Evolutionary conservation across 495 filamentous ascomycete species (phyloP), one percentile per base, ranked within the genome.

Genomic region (Beverwykella pulmonaria): DNA sequence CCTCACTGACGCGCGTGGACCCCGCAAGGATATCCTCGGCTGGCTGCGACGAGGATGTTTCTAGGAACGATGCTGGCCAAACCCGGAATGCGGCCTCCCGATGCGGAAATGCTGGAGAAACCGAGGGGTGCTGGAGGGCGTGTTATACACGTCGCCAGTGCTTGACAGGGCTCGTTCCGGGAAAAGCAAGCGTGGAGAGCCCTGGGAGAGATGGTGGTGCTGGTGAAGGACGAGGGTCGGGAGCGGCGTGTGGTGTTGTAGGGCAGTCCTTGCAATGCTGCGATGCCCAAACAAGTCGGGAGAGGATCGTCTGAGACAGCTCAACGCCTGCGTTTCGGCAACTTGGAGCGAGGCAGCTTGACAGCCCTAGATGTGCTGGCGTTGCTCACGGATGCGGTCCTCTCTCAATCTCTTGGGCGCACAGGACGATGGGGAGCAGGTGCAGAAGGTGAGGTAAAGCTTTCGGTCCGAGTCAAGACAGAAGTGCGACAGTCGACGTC

Each of bases 1-100:
- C 63, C 63, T 67, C 68, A 71, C 68, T 59, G 56, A 66, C 63
- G 44, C 67, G 61, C 67, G 41, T 56, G 60, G 63, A 19, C 19
- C n/a, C 32, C 25, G 63, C 68, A 67, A 63, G 68, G 68, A 59
- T 67, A 71, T 65, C 63, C 63, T 71, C 63, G 59, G 54, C 25
- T 30, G 27, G 63, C 49, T 67, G 59, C 63, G 68, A 71, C 63
- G 68, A 71, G 59, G 63, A 58, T 67, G 32, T 34, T 53, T 60
- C 41, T 67, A 29, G 58, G 41, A 46, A 46, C 52, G 53, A 32
- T 44, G 29, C 26, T 44, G 63, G 58, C 52, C 44, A 59, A 67
- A 67, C 63, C 68, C 44, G 63, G 68, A 67, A 63, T 26, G 19
- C 56, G 57, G 61, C 20, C 26, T 57, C 67, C 67, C 50, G 61